Evolutionary conservation across 2,329 filamentous ascomycete species (phyloP), one percentile per base, ranked within the genome.

Genomic region (Clonostachys sp.): DNA sequence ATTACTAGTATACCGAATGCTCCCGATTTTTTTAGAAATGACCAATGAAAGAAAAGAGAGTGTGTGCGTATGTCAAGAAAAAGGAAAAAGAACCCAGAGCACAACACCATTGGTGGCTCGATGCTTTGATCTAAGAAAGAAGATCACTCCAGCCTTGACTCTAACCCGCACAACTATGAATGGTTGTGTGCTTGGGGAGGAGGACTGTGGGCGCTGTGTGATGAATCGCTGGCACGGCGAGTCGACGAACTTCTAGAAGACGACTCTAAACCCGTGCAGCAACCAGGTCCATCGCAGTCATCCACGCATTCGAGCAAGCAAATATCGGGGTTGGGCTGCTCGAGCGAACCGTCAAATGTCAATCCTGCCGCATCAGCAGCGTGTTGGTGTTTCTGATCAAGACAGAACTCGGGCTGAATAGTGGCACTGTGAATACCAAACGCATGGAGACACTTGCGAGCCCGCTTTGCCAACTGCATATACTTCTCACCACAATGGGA

Each of bases 351-450:
- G 48, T 74, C 67, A 34, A 70, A 53, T 6, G 60, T 50, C 34
- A 68, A 55, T 18, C 59, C 61, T 7, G 63, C 59, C 24, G 17
- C 16, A 30, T 70, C 65, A 4, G 66, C 63, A 13, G 62, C 55
- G 38, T 70, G 68, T 47, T 59, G 62, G 52, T 73, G 75, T 45
- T 66, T 63, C 39, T 68, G 60, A 53, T 81, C 80, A 24, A 81
- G 64, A 52, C 80, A 83, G 56, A 85, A 99, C 66, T 99, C 94
- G 6, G 94, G 94, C 67, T 99, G 94, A 57, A 99, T 97, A 12
- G 94, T 99, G 35, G 91, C 92, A 36, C 89, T 95, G 72, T 99
- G 94, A 54, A 99, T 97, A 48, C 94, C 92, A 58, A 95, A 96
- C 35, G 83, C 91, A 66, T 99, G 94, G 4, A 99, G 82, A 60